Percentiles rank a stretch among this genome's conserved stretches.
Evolutionary conservation across 495 filamentous ascomycete genomes (phyloP).

Genomic region (Aspergillus diversus): DNA sequence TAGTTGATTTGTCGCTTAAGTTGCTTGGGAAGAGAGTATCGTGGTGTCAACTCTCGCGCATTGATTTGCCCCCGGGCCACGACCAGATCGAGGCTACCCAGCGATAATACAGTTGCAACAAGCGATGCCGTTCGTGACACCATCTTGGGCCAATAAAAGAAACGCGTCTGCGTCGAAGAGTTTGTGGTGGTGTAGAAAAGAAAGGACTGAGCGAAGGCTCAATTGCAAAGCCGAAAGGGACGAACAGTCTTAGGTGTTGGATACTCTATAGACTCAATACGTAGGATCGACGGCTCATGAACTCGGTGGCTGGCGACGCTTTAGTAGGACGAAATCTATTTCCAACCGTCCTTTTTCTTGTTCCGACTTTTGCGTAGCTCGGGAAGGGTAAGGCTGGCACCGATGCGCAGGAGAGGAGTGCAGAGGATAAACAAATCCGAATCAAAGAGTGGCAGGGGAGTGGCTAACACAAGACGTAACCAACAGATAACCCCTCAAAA

Average conservation of each 20-base stretch:
- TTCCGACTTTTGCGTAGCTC: conserved; percentile 2
- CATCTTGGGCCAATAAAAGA: conserved; percentile 36
- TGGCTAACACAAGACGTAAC: conserved; percentile 22
- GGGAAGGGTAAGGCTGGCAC: conserved; percentile 18
- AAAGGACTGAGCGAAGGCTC: conserved; percentile 34
- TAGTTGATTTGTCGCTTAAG: conserved; percentile 47
- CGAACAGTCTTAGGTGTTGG: conserved; percentile 17
- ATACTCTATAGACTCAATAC: conserved; percentile 11
- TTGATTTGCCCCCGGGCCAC: conserved; percentile 38
- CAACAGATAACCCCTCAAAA: conserved; percentile 33
- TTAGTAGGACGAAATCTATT: conserved; percentile 1
- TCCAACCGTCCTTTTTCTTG: conserved; percentile 7
- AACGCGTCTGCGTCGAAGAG: conserved; percentile 19
- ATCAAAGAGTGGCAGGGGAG: conserved; percentile 46
- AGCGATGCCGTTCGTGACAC: conserved; percentile 32
- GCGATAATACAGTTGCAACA: conserved; percentile 38
- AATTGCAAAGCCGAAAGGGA: conserved; percentile 14
- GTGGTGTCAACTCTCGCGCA: conserved; percentile 42
- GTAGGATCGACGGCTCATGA: conserved; percentile 17
- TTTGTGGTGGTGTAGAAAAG: conserved; percentile 19
- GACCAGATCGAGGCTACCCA: conserved; percentile 42
- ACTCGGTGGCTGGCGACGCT: conserved; percentile 21
- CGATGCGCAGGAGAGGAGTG: conserved; percentile 10
- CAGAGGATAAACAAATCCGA: conserved; percentile 23
- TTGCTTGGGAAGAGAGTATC: conserved; percentile 51